Evolutionary conservation across 768 basidiomycete genomes (phyloP), one percentile per base, ranked within the genome.

Genomic region (Suillus alpinus): DNA sequence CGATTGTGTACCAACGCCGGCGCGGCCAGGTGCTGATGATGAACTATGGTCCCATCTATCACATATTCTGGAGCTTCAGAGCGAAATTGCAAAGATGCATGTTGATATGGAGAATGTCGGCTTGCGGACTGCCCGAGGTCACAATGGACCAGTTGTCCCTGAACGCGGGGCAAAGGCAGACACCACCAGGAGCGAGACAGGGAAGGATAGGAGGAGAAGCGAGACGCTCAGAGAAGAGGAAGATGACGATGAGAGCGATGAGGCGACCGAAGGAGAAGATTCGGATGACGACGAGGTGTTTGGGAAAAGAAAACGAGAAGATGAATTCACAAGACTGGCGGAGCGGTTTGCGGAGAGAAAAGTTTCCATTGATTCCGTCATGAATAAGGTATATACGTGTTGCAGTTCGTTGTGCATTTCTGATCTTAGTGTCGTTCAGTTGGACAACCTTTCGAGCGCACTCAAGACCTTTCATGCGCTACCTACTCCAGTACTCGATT

Each of bases 1-100:
- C 26, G 63, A 73, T 26, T 63, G 61, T 34, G 34, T 65, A 1
- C 61, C 66, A 31, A 23, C 51, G 32, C 58, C 56, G 18, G 59
- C 57, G 44, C 63, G 66, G 9, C 44, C 55, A 2, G 58, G 53
- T 4, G 44, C 47, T 43, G 80, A 81, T 63, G 83, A 82, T 56
- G 83, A 81, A 57, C 70, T 89, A 53, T 92, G 91, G 91, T 67
- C 80, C 0, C 85, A 87, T 62, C 80, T 92, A 16, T 83, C 84
- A 20, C 80, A 80, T 47, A 86, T 92, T n/a, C 71, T 90, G 63
- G 86, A 86, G 40, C 72, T 92, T 34, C 89, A 92, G 70, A 84
- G 81, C 58, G 84, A 89, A 63, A 84, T 92, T 37, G 86, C 90
- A 6, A 77, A 76, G 63, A 84, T 89, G 82, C 91, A 92, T 68